Conservation (phyloP, 768 basidiomycete species). For the Lactarius tabidus region DNA sequence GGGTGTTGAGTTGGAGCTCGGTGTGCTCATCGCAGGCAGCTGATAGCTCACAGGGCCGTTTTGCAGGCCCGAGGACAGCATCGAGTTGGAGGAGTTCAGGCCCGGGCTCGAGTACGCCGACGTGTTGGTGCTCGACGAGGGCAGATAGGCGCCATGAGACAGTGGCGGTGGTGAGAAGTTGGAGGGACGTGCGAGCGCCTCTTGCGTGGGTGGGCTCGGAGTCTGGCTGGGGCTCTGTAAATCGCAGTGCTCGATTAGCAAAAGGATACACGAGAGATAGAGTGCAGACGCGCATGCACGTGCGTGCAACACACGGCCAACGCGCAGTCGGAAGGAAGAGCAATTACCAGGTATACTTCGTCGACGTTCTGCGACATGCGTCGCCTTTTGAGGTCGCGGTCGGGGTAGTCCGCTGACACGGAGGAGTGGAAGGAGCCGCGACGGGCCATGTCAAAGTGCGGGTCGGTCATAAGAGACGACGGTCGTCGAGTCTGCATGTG, state of each 20-base stretch:
- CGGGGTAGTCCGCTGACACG: slow-evolving; percentile 28
- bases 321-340: not conserved
- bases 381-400: slow-evolving; percentile 29
- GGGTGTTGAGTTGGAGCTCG: slow-evolving; percentile 25
- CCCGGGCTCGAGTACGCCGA: slow-evolving; percentile 24
- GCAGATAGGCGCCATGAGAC: slow-evolving; percentile 20
- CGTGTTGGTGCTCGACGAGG: slow-evolving; percentile 20
- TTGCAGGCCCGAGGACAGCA: slow-evolving; percentile 21
- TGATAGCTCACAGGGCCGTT: slow-evolving; percentile 21
- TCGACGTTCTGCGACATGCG: slow-evolving; percentile 29
- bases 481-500: slow-evolving; percentile 28
- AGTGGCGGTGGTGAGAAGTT: slow-evolving; percentile 27
- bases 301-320: not conserved
- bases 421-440: slow-evolving; percentile 21
- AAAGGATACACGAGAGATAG: not conserved
- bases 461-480: slow-evolving; percentile 24
- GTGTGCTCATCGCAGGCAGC: slow-evolving; percentile 14
- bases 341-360: slow-evolving; percentile 32
- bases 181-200: slow-evolving; percentile 24
- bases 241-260: not conserved
- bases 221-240: slow-evolving; percentile 27
- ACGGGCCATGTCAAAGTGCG: slow-evolving; percentile 24
- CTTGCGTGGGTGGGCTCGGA: slow-evolving; percentile 32
- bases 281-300: not conserved
- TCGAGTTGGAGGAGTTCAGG: slow-evolving; percentile 18